Base-by-base conservation (phyloP, 1,284 basidiomycete species). In the Spongispora temasekensis region DNA sequence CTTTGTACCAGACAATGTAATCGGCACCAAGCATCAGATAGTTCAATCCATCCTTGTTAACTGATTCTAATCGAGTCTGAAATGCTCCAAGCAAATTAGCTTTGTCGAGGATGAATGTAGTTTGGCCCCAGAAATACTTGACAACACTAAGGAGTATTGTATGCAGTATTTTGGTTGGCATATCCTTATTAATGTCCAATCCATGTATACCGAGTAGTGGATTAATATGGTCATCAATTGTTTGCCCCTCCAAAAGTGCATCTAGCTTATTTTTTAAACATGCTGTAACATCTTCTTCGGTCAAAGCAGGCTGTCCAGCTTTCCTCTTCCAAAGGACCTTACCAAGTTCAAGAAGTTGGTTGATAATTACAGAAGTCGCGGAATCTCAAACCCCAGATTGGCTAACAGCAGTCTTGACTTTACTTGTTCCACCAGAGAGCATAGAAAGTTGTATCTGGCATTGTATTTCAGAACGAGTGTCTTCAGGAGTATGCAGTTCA, bases 141-240 rank as follows among this genome's bases (percentile, higher is more conserved):
- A 75, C 69, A 0, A 75, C 50, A 1, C 76, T 73, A 0, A 78
- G 68, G 1, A 77, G 69, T 8, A 72, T 61, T 0, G 71, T 76
- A 27, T 78, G 76, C 0, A 25, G 42, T 44, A 23, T 44, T 12
- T 44, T 44, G 37, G 31, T 78, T 0, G 75, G 76, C 0, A 73
- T 78, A 40, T 78, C 75, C 4, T 58, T 37, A 10, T 66, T 61
- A 5, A 67, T 62, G 13, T 62, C 4, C 0, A 67, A 1, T 4
- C 58, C 61, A 6, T 0, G 42, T 42, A 64, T 63, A 0, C 17
- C 30, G 19, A 67, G 57, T 2, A 67, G 60, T 1, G 60, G 65
- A n/a, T 67, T 67, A 44, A 67, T 67, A 7, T 3, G 5, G 13
- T 64, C 37, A 5, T 67, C 35, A 5, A 66, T 1, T 1, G 48